Base-by-base conservation (phyloP, 1,139 yeast genomes). In the Kodamaea sp. region DNA sequence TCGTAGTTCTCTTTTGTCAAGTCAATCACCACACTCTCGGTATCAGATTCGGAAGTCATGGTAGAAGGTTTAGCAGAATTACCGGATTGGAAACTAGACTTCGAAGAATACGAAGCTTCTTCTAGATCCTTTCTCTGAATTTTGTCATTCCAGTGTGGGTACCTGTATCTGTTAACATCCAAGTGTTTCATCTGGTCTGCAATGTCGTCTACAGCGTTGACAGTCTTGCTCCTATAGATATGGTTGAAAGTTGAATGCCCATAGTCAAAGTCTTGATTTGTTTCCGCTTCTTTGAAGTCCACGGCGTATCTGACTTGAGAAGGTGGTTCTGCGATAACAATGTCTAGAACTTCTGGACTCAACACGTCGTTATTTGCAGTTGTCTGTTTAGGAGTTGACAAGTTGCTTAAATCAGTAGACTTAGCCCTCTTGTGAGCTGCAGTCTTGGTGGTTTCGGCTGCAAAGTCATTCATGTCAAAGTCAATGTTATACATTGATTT, bases 1-100 rank as follows among this genome's bases (percentile, higher is more conserved):
- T 67, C 67, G 41, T 61, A 64, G 20, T 55, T 53, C 6, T 70
- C 76, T 35, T 63, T 58, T 1, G 77, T 71, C 35, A 72, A 55
- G 43, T 72, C 77, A 29, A 71, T 67, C 3, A 63, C 39, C 6
- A 50, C 65, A 47, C 73, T 69, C 30, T 63, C 70, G 2, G 56
- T 49, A 24, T 69, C 74, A 0, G 68, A 55, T 10, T 49, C 50
- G 7, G 53, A 51, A 9, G 57, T 48, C 2, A 51, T 41, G 6
- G 33, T 36, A 3, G 51, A 43, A 4, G 48, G 41, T 24, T 53
- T 51, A 4, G 53, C 55, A 3, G 61, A 50, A 24, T 55, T 48
- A 36, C 67, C 58, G 2, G 68, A 61, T 30, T 55, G 62, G 42
- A 57, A 61, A 39, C 68, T 62, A 2, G 64, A 55, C 10, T 45